A percentile compares a stretch with the other conserved stretches of the same genome.
Conservation (phyloP, 495 filamentous ascomycete species). For the Penicillium cataractarum region DNA sequence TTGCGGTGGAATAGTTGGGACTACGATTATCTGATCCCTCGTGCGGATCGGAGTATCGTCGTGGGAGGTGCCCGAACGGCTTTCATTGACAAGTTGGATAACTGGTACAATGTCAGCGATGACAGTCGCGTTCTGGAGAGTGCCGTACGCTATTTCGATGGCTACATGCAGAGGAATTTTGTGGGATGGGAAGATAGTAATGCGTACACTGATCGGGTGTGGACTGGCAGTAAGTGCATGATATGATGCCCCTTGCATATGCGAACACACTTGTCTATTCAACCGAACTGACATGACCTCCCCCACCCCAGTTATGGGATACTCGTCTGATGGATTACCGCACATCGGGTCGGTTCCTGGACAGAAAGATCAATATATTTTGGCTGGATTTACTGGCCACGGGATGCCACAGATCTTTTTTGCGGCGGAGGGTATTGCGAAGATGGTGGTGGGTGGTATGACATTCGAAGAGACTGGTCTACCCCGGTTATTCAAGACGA, state of each 20-base stretch:
- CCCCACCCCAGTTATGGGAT: slow-evolving; percentile 37
- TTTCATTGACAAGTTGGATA: slow-evolving; percentile 34
- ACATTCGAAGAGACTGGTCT: slow-evolving; percentile 43
- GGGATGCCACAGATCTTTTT: slow-evolving; percentile 56
- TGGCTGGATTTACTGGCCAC: slow-evolving; percentile 54
- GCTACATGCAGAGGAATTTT: slow-evolving; percentile 53
- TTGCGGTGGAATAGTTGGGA: slow-evolving; percentile 33
- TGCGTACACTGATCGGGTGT: slow-evolving; percentile 48
- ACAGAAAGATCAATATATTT: slow-evolving; percentile 43
- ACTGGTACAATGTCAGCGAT: slow-evolving; percentile 56
- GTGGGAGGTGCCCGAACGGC: slow-evolving; percentile 52
- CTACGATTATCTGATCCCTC: slow-evolving; percentile 55
- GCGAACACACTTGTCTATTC: not conserved
- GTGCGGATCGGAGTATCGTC: slow-evolving; percentile 55
- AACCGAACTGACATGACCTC: slow-evolving; percentile 1
- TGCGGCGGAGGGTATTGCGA: slow-evolving; percentile 46
- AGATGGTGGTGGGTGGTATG: slow-evolving; percentile 41
- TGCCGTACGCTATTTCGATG: slow-evolving; percentile 48
- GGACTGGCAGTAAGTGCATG: slow-evolving; percentile 54
- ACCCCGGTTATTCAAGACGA: slow-evolving; percentile 45
- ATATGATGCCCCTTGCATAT: not conserved
- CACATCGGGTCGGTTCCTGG: slow-evolving; percentile 50
- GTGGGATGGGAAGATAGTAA: slow-evolving; percentile 52
- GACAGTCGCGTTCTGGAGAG: slow-evolving; percentile 48
- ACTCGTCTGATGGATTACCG: slow-evolving; percentile 46